Conservation (phyloP, 768 basidiomycete species). For the Russula abietina region DNA sequence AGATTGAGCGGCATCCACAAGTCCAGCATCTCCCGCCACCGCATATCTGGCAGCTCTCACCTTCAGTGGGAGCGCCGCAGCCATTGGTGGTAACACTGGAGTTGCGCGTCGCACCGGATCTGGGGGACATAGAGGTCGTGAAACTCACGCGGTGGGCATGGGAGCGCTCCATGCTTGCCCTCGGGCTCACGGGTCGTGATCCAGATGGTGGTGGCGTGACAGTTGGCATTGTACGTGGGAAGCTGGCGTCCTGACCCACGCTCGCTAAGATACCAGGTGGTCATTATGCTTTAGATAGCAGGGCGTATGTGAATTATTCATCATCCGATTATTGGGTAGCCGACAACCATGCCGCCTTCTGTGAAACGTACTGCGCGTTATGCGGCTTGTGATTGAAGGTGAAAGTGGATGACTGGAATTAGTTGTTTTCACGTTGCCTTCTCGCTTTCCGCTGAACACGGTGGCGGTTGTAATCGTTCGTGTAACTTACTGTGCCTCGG, state of each 20-base stretch:
- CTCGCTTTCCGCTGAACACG: background rate
- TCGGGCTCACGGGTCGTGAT: constrained; percentile 35
- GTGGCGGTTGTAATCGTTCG: background rate
- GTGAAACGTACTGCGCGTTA: background rate
- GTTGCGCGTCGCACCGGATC: constrained; percentile 60
- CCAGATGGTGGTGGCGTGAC: constrained; percentile 58
- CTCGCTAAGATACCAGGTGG: background rate
- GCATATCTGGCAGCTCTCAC: constrained; percentile 81
- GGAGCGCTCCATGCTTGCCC: constrained; percentile 54
- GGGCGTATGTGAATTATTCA: background rate
- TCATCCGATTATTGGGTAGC: background rate
- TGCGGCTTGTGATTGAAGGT: background rate
- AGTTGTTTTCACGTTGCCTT: too few relatives aligned
- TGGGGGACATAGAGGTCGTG: constrained; percentile 67
- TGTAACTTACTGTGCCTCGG: background rate
- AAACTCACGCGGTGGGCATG: constrained; percentile 71
- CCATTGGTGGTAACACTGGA: constrained; percentile 75
- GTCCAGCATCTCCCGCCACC: constrained; percentile 80
- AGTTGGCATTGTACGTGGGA: constrained; percentile 65
- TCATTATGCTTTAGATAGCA: background rate
- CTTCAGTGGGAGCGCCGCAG: constrained; percentile 26
- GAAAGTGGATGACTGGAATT: too few relatives aligned
- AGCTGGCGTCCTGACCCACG: background rate
- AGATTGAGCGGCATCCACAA: constrained; percentile 82
- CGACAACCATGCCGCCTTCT: background rate